Base-by-base conservation (phyloP, 2,329 filamentous ascomycete genomes). In the Xylaria sp. region DNA sequence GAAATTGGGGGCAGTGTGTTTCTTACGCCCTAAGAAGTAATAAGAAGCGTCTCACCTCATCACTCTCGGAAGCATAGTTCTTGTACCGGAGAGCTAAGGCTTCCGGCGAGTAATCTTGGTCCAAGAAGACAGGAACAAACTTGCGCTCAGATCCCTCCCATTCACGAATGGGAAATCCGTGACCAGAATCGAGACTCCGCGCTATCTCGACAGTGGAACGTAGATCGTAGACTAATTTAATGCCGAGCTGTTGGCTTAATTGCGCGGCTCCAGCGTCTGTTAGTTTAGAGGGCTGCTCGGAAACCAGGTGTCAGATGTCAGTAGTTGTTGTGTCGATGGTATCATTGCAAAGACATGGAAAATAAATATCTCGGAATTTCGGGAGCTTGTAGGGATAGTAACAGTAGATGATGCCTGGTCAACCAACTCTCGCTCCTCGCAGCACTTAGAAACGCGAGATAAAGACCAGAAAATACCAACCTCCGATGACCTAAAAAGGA, bases 401-500 rank as follows among this genome's bases (percentile, higher is more conserved):
- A 7, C 11, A 57, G 38, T 31, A 47, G 36, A 36, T 49, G 27
- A 27, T 17, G 38, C 25, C 31, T 22, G 10, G 6, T 17, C 9
- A 31, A 15, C 33, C 10, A 50, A 25, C 31, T 17, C 45, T 31
- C 27, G 51, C 22, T 36, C 50, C 50, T 5, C 10, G 36, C n/a
- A 20, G 44, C 11, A 22, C 7, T 22, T 38, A n/a, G 10, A 47
- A 39, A 29, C 11, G 27, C 15, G 22, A 10, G 20, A 39, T 27
- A n/a, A 49, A 54, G 27, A 57, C 20, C 3, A 38, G 25, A 31
- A 31, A 25, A 55, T 36, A 63, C 66, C 33, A 33, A 68, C 66
- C 66, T 93, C 90, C 1, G 89, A 91, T 55, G 88, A 89, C 63
- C 92, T 89, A 79, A 87, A 94, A 64, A 91, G 79, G 33, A 89